Evolutionary conservation across 2,329 filamentous ascomycete species (phyloP).

Genomic region (Cladosporium velox): DNA sequence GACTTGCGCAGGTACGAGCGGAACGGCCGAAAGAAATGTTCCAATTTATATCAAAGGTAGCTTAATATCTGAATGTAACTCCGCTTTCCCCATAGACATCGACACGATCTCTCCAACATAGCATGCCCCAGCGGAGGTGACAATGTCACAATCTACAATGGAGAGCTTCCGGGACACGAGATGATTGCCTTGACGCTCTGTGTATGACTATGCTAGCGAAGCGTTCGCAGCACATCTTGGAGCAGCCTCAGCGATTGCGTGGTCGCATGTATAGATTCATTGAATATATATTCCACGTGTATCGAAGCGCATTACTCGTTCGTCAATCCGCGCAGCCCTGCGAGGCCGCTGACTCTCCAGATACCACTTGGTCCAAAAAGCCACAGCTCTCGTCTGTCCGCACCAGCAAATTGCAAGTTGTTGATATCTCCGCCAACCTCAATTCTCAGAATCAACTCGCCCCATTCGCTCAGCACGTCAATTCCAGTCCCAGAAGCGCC

Average conservation of each 20-base stretch:
- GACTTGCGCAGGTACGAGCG: background rate
- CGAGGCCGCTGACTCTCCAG: slow-evolving; percentile 23
- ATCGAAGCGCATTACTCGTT: slow-evolving; percentile 18
- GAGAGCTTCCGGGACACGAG: too few species aligned
- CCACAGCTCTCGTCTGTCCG: slow-evolving; percentile 25
- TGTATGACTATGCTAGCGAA: too few species aligned
- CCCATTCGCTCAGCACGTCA: slow-evolving; percentile 26
- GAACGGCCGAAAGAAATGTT: background rate
- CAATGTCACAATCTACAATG: too few species aligned
- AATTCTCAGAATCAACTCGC: slow-evolving; percentile 27
- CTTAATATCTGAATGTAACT: background rate
- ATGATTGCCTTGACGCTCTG: too few species aligned
- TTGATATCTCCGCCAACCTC: slow-evolving; percentile 26
- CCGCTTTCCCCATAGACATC: background rate
- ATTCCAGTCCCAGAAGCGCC: slow-evolving; percentile 27
- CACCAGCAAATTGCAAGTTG: slow-evolving; percentile 28
- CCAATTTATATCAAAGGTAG: background rate
- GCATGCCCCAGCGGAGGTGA: too few species aligned
- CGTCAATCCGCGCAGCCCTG: slow-evolving; percentile 20
- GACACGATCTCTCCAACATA: background rate
- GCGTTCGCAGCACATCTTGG: too few species aligned
- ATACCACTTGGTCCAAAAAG: slow-evolving; percentile 27
- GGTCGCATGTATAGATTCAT: too few species aligned
- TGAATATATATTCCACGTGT: background rate
- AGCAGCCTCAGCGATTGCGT: too few species aligned